Evolutionary conservation across 2,329 filamentous ascomycete species (phyloP).

Genomic region (Raffaelea deltoideospora): DNA sequence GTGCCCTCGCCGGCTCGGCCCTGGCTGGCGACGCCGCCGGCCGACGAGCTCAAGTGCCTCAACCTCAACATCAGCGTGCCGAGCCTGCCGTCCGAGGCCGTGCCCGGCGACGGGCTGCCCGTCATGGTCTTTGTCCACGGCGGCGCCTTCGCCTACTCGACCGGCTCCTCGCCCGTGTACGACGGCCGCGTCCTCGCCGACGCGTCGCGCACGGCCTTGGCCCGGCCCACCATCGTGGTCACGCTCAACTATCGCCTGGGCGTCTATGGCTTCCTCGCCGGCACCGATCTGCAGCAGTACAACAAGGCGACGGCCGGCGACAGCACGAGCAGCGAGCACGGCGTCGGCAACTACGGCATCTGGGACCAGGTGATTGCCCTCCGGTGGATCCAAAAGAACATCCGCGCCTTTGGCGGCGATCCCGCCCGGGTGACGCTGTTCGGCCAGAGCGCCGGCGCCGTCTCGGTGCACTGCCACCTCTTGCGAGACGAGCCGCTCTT

Average conservation of each 20-base stretch:
- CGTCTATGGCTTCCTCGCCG: conserved; percentile 27
- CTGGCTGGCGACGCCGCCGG: conserved; percentile 2
- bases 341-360: conserved; percentile 4
- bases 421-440: conserved; percentile 2
- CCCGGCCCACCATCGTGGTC: conserved; percentile 11
- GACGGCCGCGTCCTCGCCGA: conserved; percentile 5
- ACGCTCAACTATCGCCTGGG: conserved; percentile 20
- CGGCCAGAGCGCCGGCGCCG: conserved; percentile 6
- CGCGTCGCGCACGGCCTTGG: background rate
- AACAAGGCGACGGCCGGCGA: no score
- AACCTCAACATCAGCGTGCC: conserved; percentile 7
- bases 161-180: conserved; percentile 2
- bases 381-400: conserved; percentile 6
- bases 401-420: conserved; percentile 6
- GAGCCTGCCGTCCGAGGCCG: background rate
- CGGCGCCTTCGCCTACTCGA: conserved; percentile 4
- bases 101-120: background rate
- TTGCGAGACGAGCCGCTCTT: conserved; percentile 7
- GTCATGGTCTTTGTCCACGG: conserved; percentile 8
- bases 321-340: conserved; percentile 1
- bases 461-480: conserved; percentile 4
- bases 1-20: conserved; percentile 2
- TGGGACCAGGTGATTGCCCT: conserved; percentile 6
- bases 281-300: background rate
- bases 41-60: conserved; percentile 4